Percentiles rank a stretch among this genome's conserved stretches.
phyloP scores from a whole-genome alignment of 1,284 basidiomycete genomes.

The Ceratobasidium sp. region DNA sequence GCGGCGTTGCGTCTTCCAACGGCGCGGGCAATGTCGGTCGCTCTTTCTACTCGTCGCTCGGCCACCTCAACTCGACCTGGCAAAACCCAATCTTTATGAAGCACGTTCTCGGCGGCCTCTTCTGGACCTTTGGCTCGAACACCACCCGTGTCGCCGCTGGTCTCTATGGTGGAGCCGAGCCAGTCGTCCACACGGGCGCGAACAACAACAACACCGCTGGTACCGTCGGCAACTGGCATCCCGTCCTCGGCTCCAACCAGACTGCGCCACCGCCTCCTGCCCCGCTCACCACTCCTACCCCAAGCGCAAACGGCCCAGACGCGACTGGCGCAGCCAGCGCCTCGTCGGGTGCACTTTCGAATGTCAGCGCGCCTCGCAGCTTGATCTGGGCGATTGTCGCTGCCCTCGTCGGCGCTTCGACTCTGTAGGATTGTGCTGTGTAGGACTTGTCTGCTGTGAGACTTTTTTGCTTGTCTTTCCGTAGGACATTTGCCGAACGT shows the following conservation, averaged over 20 bases:
- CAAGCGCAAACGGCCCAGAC: conserved; percentile 6
- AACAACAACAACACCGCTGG: conserved; percentile 15
- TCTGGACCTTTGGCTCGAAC: conserved; percentile 56
- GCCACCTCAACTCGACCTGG: conserved; percentile 66
- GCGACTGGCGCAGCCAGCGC: not conserved
- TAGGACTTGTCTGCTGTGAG: not conserved
- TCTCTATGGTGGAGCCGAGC: conserved; percentile 24
- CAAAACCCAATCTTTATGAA: conserved; percentile 57
- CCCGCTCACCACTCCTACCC: not conserved
- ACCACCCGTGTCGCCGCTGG: conserved; percentile 30
- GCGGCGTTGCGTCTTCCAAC: conserved; percentile 60
- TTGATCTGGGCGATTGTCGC: conserved; percentile 8
- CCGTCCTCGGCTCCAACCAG: conserved; percentile 24
- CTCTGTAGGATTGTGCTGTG: not conserved
- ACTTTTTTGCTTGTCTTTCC: not conserved
- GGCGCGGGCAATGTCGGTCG: conserved; percentile 63
- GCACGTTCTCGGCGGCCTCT: conserved; percentile 61
- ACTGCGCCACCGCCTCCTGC: conserved; percentile 25
- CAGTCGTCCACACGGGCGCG: conserved; percentile 31
- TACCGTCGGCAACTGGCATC: not conserved
- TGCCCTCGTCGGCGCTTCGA: conserved; percentile 1
- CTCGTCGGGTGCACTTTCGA: not conserved
- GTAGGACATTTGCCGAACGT: not conserved
- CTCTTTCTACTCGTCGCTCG: conserved; percentile 84
- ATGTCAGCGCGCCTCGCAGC: not conserved